A percentile compares a stretch with the other conserved stretches of the same genome.
phyloP scores from a whole-genome alignment of 1,139 yeast genomes.

The Taiozyma sp. region DNA sequence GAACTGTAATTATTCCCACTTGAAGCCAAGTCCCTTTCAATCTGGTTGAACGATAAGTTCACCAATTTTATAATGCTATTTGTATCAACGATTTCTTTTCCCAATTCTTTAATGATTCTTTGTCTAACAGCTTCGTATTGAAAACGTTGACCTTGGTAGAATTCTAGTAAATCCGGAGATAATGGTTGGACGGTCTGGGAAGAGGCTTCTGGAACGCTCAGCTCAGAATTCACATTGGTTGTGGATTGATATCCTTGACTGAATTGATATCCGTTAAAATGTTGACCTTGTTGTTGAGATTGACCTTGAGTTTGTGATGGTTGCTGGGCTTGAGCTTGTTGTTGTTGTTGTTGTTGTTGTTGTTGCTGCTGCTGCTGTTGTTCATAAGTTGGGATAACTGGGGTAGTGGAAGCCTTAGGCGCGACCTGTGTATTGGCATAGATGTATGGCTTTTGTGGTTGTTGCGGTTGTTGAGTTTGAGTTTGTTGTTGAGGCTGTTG shows the following conservation, averaged over 20 bases:
- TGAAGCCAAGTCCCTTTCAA: constrained; percentile 16
- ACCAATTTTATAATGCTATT: constrained; percentile 10
- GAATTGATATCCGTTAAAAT: not conserved
- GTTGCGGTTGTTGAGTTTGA: not conserved
- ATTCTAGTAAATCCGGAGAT: constrained; percentile 8
- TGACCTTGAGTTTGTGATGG: not conserved
- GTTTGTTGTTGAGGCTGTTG: constrained; percentile 3
- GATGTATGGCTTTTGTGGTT: not conserved
- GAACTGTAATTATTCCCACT: not conserved
- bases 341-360: not conserved
- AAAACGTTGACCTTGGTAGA: constrained; percentile 16
- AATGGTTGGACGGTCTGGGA: not conserved
- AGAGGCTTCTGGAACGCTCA: not conserved
- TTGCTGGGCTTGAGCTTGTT: not conserved
- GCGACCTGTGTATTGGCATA: not conserved
- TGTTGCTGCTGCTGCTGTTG: not conserved
- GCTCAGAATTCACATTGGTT: not conserved
- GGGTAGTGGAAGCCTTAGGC: not conserved
- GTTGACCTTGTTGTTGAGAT: not conserved
- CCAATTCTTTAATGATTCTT: constrained; percentile 15
- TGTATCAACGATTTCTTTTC: constrained; percentile 10
- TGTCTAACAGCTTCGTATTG: constrained; percentile 16
- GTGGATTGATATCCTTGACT: not conserved
- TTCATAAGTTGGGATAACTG: not conserved
- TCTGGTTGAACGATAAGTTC: constrained; percentile 15